Base-by-base conservation (phyloP, 208 protist species). In the Leishmania lainsoni region DNA sequence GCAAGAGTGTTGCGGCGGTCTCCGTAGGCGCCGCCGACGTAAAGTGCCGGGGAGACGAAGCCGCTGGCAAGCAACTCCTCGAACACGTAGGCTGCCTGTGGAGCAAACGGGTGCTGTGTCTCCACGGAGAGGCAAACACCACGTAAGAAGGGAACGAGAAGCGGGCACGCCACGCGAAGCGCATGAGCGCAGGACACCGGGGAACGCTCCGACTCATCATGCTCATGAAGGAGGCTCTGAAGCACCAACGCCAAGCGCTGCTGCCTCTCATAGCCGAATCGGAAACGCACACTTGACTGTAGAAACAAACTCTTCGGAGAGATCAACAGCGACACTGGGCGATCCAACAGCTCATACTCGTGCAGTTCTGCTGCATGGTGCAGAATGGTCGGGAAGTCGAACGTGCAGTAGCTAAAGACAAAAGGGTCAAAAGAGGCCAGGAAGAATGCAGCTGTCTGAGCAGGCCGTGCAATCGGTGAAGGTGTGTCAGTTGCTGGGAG, bases 371-470 rank as follows among this genome's bases (percentile, higher is more conserved):
- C 69, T 14, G 83, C 78, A 5, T 49, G 52, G 49, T 85, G 61
- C 35, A 86, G 6, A 48, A 94, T 87, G 1, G 73, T 54, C 8
- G 87, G 61, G 10, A 87, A 56, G 51, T 94, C 88, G 48, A 89
- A 91, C 0, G 87, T 42, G 42, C 79, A 72, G 80, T 94, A 94
- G 68, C 87, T 79, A 72, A 92, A 94, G 20, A 86, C 87, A 45
- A 79, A 65, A 1, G 81, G 63, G 32, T 87, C 81, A 69, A 83
- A 89, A 6, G 80, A 58, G 20, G 65, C 75, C 2, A 77, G 4
- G 26, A 91, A 87, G 56, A 81, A 76, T 26, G 73, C 49, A 4
- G 74, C 81, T 39, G 81, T 76, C 74, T 91, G 81, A 52, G 69
- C 87, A 35, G 76, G 52, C 29, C 82, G 78, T 22, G 83, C 80